These are phyloP conservation scores for Cytospora paraplurivora DNA, from an alignment of 2,329 filamentous ascomycete species.

Conservation along the genomic window DNA sequence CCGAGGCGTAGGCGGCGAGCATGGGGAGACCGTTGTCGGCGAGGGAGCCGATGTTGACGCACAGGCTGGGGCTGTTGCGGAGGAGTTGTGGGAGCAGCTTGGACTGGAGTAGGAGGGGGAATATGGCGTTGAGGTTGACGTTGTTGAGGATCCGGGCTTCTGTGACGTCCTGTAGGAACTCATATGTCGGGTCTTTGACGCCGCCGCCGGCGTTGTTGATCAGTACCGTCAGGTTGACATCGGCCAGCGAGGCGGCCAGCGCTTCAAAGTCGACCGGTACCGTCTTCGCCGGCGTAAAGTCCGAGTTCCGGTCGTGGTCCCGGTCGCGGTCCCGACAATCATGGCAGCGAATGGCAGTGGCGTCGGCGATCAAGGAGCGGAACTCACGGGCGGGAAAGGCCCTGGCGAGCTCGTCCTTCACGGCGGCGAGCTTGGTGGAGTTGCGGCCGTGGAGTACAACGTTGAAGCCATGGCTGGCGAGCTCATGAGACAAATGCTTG, in stretches of 20 bases:
- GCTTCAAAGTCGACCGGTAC: slow-evolving; percentile 32
- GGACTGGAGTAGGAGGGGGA: slow-evolving; percentile 51
- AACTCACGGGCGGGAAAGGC: slow-evolving; percentile 44
- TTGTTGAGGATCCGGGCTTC: slow-evolving; percentile 43
- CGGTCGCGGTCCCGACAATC: slow-evolving; percentile 1
- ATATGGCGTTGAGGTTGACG: slow-evolving; percentile 52
- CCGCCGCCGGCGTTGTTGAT: slow-evolving; percentile 59
- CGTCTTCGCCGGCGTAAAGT: slow-evolving; percentile 1
- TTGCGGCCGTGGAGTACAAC: slow-evolving; percentile 61
- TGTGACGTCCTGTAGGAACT: slow-evolving; percentile 40
- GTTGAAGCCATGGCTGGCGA: slow-evolving; percentile 56
- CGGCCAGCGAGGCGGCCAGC: slow-evolving; percentile 35
- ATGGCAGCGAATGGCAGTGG: slow-evolving; percentile 31
- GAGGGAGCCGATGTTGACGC: slow-evolving; percentile 54
- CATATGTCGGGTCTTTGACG: slow-evolving; percentile 37
- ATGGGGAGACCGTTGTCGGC: slow-evolving; percentile 50
- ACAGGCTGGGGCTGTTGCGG: slow-evolving; percentile 44
- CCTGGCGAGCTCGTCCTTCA: slow-evolving; percentile 43
- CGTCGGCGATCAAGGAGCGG: slow-evolving; percentile 48
- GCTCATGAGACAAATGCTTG: slow-evolving; percentile 50
- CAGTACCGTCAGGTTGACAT: slow-evolving; percentile 52
- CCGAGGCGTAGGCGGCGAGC: slow-evolving; percentile 39
- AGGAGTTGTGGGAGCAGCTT: slow-evolving; percentile 48
- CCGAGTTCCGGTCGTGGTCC: slow-evolving; percentile 2
- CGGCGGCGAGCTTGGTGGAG: slow-evolving; percentile 46